Conservation (phyloP, 106 monocot species). For the Phalaenopsis aphrodite region DNA sequence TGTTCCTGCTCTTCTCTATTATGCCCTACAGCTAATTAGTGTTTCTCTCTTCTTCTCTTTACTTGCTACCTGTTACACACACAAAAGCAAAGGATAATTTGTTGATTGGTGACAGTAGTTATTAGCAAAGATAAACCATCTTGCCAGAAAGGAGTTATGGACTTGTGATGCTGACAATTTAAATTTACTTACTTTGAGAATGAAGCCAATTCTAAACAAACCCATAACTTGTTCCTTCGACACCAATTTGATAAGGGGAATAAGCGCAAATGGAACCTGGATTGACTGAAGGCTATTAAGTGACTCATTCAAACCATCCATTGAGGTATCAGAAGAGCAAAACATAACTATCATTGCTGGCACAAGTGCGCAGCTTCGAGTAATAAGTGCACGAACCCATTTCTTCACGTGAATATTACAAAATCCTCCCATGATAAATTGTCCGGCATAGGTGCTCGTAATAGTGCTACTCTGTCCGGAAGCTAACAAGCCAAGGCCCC, state of each 20-base stretch:
- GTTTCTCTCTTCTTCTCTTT: no score
- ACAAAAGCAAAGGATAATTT: not conserved
- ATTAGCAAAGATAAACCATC: no score
- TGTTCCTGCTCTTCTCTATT: no score
- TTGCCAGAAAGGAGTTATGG: no score
- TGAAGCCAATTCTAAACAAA: slow-evolving; percentile 41
- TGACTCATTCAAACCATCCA: slow-evolving; percentile 77
- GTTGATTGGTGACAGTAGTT: not conserved
- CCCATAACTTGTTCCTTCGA: slow-evolving; percentile 82
- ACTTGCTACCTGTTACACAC: not conserved
- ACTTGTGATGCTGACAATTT: not conserved
- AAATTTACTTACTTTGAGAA: slow-evolving; percentile 44
- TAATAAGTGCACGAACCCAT: slow-evolving; percentile 68
- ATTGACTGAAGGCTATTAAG: slow-evolving; percentile 84
- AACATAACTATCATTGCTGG: slow-evolving; percentile 68
- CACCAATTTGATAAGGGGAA: slow-evolving; percentile 67
- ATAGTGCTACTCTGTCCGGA: slow-evolving; percentile 90
- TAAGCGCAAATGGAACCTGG: slow-evolving; percentile 81
- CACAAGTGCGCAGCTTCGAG: slow-evolving; percentile 69
- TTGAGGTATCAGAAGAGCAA: slow-evolving; percentile 49
- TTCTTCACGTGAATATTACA: slow-evolving; percentile 71
- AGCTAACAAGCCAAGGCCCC: slow-evolving; percentile 78
- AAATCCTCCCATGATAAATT: slow-evolving; percentile 90
- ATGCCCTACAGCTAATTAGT: no score
- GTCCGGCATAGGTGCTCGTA: slow-evolving; percentile 82